These are phyloP conservation scores for Clavispora carvajalis DNA, from an alignment of 805 yeast species.

Conservation along the genomic window DNA sequence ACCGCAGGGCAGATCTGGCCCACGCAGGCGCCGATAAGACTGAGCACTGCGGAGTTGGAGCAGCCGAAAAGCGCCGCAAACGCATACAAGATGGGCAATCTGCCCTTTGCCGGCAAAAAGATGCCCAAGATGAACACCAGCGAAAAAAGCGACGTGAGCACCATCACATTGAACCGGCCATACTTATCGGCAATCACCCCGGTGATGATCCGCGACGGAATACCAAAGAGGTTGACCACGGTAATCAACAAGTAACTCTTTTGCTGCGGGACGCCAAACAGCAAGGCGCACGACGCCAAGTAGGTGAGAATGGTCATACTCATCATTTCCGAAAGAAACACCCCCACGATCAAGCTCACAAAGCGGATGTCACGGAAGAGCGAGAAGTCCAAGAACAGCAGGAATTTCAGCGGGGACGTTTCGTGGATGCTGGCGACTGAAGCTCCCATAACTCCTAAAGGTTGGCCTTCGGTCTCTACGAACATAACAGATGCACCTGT, in stretches of 20 bases:
- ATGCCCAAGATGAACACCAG: conserved; percentile 27
- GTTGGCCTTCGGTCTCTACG: not conserved
- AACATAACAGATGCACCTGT: too few species aligned
- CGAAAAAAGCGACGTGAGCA: conserved; percentile 26
- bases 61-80: conserved; percentile 4
- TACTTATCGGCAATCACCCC: conserved; percentile 28
- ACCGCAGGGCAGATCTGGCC: conserved; percentile 7
- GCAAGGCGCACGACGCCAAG: conserved; percentile 49
- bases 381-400: conserved; percentile 20
- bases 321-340: conserved; percentile 42
- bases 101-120: conserved; percentile 25
- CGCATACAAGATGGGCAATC: conserved; percentile 5
- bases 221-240: conserved; percentile 41
- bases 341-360: conserved; percentile 37
- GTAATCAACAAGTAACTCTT: conserved; percentile 45
- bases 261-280: conserved; percentile 39
- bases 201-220: conserved; percentile 29
- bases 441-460: not conserved
- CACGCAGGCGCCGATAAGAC: conserved; percentile 6
- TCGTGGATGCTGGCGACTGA: not conserved
- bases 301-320: conserved; percentile 45
- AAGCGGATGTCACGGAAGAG: conserved; percentile 41
- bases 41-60: conserved; percentile 4
- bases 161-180: conserved; percentile 51
- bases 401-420: not conserved